Base-by-base conservation (phyloP, 805 yeast species). In the Ogataea haglerorum region DNA sequence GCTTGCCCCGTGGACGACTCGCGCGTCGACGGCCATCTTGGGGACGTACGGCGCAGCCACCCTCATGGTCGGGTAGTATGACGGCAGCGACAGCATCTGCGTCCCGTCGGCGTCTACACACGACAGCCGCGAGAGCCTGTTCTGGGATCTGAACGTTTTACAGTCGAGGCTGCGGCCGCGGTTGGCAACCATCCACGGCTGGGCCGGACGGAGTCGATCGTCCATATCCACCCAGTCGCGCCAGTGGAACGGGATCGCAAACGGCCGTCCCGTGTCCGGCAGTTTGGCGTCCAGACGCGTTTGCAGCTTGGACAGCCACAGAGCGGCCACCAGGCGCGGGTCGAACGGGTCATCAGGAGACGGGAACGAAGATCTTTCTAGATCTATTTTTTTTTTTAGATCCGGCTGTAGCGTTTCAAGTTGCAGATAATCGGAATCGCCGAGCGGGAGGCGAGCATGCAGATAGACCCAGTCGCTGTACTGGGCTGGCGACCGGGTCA, bases 1-100 rank as follows among this genome's bases (percentile, higher is more conserved):
- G 14, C 56, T 53, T 0, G 63, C 63, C 0, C 72, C 72, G 38
- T 62, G 42, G 2, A 61, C 44, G 4, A 52, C 40, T 24, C 72
- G 51, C 1, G 65, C 64, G 10, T 56, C 61, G 22, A 49, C 58
- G 5, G 63, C 49, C 15, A 64, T 40, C 19, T 50, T 49, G 2
- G 42, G 29, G 22, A 56, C 58, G 9, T 48, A 39, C 1, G 62
- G 56, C 3, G 54, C 56, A 0, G 35, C 40, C 2, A 66, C 49
- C 19, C 48, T 49, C 37, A 66, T 53, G 13, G 35, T 46, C 1
- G 64, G 64, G 22, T 45, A 53, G 10, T 47, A 30, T 0, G 38
- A 42, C 13, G 55, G 59, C 25, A 48, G 41, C 12, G 18, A 34
- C 9, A 13, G 3, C 9, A 44, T 30, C 24, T 48, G 50, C 1